phyloP scores from a whole-genome alignment of 179 eudicot species.

The Silene vulgaris region DNA sequence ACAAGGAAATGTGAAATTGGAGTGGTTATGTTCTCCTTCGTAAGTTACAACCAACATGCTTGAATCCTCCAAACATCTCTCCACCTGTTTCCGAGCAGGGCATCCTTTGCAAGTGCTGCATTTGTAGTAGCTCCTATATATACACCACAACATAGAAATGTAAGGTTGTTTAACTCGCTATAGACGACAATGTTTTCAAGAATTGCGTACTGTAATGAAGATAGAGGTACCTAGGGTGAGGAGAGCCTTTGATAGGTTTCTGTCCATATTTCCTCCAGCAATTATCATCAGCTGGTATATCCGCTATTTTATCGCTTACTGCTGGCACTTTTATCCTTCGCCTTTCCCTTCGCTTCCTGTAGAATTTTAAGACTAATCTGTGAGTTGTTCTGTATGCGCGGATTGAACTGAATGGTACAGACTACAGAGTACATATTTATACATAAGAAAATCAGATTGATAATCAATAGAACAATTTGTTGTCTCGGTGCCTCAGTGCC shows the following conservation, averaged over 20 bases:
- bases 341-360: slow-evolving; percentile 31
- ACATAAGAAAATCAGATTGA: no score
- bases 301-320: slow-evolving; percentile 37
- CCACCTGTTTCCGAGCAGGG: slow-evolving; percentile 43
- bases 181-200: neutral
- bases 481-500: no score
- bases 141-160: no score
- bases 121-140: slow-evolving; percentile 38
- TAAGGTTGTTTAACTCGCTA: no score
- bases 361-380: neutral
- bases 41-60: slow-evolving; percentile 42
- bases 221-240: slow-evolving; percentile 33
- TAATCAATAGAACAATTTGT: no score
- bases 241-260: slow-evolving; percentile 42
- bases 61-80: slow-evolving; percentile 39
- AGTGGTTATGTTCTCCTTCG: slow-evolving; percentile 40
- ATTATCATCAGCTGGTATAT: slow-evolving; percentile 35
- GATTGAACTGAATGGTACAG: no score
- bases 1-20: slow-evolving; percentile 26
- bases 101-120: slow-evolving; percentile 42
- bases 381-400: neutral
- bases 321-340: slow-evolving; percentile 30
- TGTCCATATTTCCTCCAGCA: slow-evolving; percentile 41
- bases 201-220: neutral
- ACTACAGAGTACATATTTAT: no score